phyloP scores from a whole-genome alignment of 2,329 filamentous ascomycete species.

The Apiospora pterosperma region DNA sequence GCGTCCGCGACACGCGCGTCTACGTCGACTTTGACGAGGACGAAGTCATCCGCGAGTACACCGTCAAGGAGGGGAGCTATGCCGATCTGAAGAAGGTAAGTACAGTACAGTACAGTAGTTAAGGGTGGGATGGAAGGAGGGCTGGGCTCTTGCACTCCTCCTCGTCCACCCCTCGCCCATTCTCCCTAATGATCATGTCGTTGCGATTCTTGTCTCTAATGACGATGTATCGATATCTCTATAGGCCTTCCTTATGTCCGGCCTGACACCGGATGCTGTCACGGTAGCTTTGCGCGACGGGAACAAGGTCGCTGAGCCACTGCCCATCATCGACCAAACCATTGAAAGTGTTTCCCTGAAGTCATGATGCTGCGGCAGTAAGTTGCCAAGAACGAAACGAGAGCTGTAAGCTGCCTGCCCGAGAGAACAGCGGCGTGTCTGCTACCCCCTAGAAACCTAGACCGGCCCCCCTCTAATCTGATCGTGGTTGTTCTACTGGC shows the following conservation, averaged over 20 bases:
- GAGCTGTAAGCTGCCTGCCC: background rate
- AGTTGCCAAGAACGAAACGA: background rate
- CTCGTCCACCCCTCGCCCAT: no score
- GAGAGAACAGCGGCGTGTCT: background rate
- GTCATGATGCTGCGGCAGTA: constrained; percentile 5
- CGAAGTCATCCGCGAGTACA: constrained; percentile 84
- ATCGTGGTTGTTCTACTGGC: background rate
- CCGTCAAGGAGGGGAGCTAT: constrained; percentile 80
- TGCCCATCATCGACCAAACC: constrained; percentile 59
- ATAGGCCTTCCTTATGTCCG: constrained; percentile 35
- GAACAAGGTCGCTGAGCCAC: constrained; percentile 59
- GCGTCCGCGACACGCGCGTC: constrained; percentile 84
- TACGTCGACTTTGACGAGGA: constrained; percentile 84
- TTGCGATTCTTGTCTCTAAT: background rate
- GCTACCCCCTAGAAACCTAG: background rate
- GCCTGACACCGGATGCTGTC: constrained; percentile 56
- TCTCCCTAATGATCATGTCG: background rate
- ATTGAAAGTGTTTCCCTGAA: constrained; percentile 43
- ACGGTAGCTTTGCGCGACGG: constrained; percentile 67
- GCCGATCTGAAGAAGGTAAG: constrained; percentile 69
- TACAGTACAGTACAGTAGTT: constrained; percentile 6
- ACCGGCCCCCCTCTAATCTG: background rate
- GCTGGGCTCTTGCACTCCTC: no score
- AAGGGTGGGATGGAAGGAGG: background rate
- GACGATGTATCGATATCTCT: background rate